phyloP scores from a whole-genome alignment of 257 asterid genomes.

The Echium plantagineum region DNA sequence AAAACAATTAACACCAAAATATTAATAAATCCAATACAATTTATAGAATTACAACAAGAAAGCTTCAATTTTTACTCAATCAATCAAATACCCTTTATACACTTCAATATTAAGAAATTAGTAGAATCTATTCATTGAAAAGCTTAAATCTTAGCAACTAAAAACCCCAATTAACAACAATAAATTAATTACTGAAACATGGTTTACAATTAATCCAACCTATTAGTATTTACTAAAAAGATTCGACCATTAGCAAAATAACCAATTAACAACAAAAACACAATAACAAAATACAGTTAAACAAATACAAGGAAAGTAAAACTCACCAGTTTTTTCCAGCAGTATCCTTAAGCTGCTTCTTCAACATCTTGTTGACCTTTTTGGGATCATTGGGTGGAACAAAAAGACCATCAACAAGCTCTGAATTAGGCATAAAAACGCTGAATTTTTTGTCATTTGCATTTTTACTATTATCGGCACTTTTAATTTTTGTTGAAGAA shows the following conservation, averaged over 20 bases:
- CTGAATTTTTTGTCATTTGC: slow-evolving; percentile 10
- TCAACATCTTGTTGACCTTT: slow-evolving; percentile 45
- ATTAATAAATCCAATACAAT: too few species aligned
- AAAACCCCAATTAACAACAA: too few species aligned
- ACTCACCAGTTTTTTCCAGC: slow-evolving; percentile 75
- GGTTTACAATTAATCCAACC: too few species aligned
- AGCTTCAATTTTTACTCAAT: too few species aligned
- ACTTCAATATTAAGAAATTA: too few species aligned
- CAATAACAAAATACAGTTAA: too few species aligned
- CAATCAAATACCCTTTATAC: too few species aligned
- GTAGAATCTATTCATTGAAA: too few species aligned
- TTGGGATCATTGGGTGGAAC: slow-evolving; percentile 80
- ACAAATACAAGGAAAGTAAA: background rate
- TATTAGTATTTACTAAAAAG: background rate
- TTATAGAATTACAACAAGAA: background rate
- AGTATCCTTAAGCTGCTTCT: slow-evolving; percentile 70
- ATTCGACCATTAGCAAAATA: background rate
- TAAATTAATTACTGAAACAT: too few species aligned
- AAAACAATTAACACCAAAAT: too few species aligned
- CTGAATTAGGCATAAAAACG: slow-evolving; percentile 33
- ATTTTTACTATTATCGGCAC: background rate
- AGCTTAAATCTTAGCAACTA: too few species aligned
- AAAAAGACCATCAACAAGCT: slow-evolving; percentile 74
- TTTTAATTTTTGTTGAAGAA: background rate
- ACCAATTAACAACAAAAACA: too few species aligned